Evolutionary conservation across 1,284 basidiomycete genomes (phyloP), one percentile per base, ranked within the genome.

Genomic region (Megacollybia platyphylla): DNA sequence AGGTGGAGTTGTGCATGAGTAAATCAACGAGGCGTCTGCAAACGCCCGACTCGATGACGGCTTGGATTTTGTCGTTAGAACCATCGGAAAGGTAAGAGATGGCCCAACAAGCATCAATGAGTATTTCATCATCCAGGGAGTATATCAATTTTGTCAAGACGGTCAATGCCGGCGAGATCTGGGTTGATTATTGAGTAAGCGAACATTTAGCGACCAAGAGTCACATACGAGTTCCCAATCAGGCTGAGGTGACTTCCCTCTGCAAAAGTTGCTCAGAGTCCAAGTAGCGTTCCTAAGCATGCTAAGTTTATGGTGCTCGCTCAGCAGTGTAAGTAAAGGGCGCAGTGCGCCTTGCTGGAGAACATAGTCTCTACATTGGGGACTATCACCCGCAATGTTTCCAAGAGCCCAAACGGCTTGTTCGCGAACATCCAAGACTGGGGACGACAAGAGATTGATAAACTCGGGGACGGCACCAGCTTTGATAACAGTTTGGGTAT

Each of bases 71-170:
- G 66, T 99, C 96, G 60, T 97, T 97, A 40, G 93, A 91, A 36
- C 96, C 96, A 61, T 98, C 96, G 1, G 96, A 98, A 29, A 99
- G 83, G 67, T 99, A 99, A 24, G 93, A 97, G 62, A 99, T 96
- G 37, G 96, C 96, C 96, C 96, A 99, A 73, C 96, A 99, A 26
- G 96, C 96, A 61, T 99, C 96, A 59, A 98, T 99, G 55, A 99
- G 71, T 49, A 97, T 96, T 66, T 99, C 96, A 58, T 98, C 94
- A 60, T 99, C 96, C 57, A 97, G 78, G 39, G 94, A 97, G 68
- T 98, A 98, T 63, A 99, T 97, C 55, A 99, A 71, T 67, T 98
- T 98, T 47, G 93, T 97, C 50, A 99, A 73, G 46, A 97, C 89
- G 36, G 88, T 88, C 39, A 99, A 71, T 38, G 96, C 94, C 17